A percentile compares a stretch with the other conserved stretches of the same genome.
Conservation (phyloP, 2,329 filamentous ascomycete genomes). For the Dactylonectria estremocensis region DNA sequence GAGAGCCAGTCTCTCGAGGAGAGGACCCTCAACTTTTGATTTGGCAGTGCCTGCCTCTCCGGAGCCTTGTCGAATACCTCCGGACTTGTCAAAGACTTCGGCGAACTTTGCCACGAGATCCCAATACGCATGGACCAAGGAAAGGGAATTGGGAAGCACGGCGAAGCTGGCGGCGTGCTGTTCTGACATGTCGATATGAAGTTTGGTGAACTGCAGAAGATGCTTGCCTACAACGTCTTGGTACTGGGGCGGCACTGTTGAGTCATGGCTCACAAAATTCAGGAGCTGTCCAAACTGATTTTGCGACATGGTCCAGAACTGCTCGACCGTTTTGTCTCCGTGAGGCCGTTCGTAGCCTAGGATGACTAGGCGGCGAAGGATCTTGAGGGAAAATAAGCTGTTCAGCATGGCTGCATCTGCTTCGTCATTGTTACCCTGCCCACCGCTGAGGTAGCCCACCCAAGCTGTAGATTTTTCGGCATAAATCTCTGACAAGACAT, state of each 20-base stretch:
- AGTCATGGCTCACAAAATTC: slow-evolving; percentile 71
- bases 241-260: slow-evolving; percentile 66
- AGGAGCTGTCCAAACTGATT: slow-evolving; percentile 85
- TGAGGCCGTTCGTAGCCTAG: slow-evolving; percentile 89
- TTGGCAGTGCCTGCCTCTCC: slow-evolving; percentile 58
- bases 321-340: slow-evolving; percentile 79
- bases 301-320: slow-evolving; percentile 86
- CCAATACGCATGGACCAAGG: slow-evolving; percentile 89
- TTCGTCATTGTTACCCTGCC: slow-evolving; percentile 70
- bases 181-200: slow-evolving; percentile 89
- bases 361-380: slow-evolving; percentile 83
- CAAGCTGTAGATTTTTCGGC: slow-evolving; percentile 79
- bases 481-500: slow-evolving; percentile 84
- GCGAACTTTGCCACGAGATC: slow-evolving; percentile 83
- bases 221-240: slow-evolving; percentile 84
- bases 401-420: slow-evolving; percentile 79
- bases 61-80: slow-evolving; percentile 66
- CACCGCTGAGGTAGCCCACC: slow-evolving; percentile 72
- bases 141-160: slow-evolving; percentile 83
- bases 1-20: slow-evolving; percentile 85
- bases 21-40: slow-evolving; percentile 70
- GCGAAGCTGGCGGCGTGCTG: slow-evolving; percentile 87
- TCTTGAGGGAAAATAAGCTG: slow-evolving; percentile 84
- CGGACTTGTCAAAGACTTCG: slow-evolving; percentile 77
- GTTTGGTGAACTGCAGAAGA: slow-evolving; percentile 89